phyloP scores from a whole-genome alignment of 2,329 filamentous ascomycete genomes.

The Cercospora sp. region DNA sequence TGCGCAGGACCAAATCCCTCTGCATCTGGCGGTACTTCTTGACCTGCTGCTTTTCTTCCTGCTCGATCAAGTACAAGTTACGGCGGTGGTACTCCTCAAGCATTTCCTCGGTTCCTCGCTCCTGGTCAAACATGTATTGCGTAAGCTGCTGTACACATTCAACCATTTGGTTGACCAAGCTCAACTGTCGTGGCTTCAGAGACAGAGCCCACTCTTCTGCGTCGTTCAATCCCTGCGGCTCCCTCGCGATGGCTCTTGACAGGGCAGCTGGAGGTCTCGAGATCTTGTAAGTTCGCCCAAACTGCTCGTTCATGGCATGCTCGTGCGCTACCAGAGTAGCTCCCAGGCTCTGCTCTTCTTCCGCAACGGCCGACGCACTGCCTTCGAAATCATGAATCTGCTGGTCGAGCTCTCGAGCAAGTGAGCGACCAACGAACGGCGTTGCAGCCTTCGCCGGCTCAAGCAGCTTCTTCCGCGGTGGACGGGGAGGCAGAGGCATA shows the following conservation, averaged over 20 bases:
- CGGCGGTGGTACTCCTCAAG: constrained; percentile 48
- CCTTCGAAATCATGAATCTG: background rate
- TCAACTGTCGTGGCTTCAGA: constrained; percentile 43
- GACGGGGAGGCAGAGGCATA: background rate
- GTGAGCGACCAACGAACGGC: background rate
- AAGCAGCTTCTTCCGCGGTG: background rate
- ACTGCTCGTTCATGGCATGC: background rate
- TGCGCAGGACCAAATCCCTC: constrained; percentile 32
- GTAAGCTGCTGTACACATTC: constrained; percentile 47
- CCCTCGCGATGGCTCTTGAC: background rate
- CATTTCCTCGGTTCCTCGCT: constrained; percentile 47
- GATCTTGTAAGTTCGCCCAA: background rate
- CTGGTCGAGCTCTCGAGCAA: background rate
- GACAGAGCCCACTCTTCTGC: constrained; percentile 42
- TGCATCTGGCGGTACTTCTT: constrained; percentile 39
- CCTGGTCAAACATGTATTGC: constrained; percentile 49
- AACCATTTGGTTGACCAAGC: constrained; percentile 42
- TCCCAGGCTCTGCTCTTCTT: constrained; percentile 16
- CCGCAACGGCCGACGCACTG: background rate
- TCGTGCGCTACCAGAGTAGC: constrained; percentile 9
- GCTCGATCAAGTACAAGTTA: constrained; percentile 46
- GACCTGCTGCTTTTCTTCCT: constrained; percentile 45
- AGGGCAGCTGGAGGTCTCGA: background rate
- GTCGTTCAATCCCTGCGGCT: constrained; percentile 20
- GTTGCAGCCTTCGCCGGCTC: background rate